Evolutionary conservation across 2,329 filamentous ascomycete species (phyloP).

Genomic region (Cadophora malorum): DNA sequence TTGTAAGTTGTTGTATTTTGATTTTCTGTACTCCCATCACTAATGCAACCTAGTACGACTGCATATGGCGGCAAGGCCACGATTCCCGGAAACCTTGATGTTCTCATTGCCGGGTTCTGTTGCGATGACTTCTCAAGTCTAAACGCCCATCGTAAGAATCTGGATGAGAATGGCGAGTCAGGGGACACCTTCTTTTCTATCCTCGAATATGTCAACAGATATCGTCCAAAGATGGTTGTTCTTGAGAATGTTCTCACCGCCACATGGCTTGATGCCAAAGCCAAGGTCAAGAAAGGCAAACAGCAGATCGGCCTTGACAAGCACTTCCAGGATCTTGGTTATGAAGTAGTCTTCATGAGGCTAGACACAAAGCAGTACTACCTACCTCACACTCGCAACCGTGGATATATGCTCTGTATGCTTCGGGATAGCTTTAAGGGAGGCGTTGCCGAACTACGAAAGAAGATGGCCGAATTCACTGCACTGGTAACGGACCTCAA

Average conservation of each 20-base stretch:
- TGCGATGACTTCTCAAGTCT: slow-evolving; percentile 77
- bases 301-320: slow-evolving; percentile 28
- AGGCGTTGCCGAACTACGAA: not conserved
- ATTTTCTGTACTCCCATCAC: not conserved
- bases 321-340: slow-evolving; percentile 52
- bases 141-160: slow-evolving; percentile 61
- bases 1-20: not conserved
- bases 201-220: slow-evolving; percentile 59
- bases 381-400: slow-evolving; percentile 71
- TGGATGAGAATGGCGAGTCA: slow-evolving; percentile 66
- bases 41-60: slow-evolving; percentile 58
- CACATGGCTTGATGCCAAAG: slow-evolving; percentile 58
- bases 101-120: slow-evolving; percentile 75
- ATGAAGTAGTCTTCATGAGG: slow-evolving; percentile 55
- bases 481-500: slow-evolving; percentile 39
- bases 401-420: slow-evolving; percentile 61
- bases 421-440: not conserved
- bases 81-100: slow-evolving; percentile 64
- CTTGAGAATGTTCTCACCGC: slow-evolving; percentile 73
- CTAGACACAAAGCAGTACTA: slow-evolving; percentile 76
- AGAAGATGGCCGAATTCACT: not conserved
- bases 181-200: slow-evolving; percentile 68
- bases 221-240: slow-evolving; percentile 68
- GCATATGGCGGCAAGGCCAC: slow-evolving; percentile 65
- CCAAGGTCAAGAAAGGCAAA: slow-evolving; percentile 19